phyloP scores from a whole-genome alignment of 2,329 filamentous ascomycete species.

The Dothidotthia symphoricarpi region DNA sequence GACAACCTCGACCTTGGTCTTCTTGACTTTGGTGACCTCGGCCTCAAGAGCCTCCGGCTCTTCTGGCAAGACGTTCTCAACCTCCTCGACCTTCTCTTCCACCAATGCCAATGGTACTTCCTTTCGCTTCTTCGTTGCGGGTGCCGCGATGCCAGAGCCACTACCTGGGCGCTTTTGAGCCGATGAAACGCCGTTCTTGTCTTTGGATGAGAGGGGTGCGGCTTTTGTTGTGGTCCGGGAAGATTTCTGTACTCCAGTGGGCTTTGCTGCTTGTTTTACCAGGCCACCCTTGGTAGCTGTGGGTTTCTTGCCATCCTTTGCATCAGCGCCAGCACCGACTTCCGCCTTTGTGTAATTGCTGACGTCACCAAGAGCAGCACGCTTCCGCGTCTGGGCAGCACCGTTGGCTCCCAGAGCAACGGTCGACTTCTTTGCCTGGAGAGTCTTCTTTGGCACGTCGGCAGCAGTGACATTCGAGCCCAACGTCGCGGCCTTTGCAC shows the following conservation, averaged over 20 bases:
- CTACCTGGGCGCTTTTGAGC: slow-evolving; percentile 72
- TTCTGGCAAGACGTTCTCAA: slow-evolving; percentile 57
- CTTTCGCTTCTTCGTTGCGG: slow-evolving; percentile 67
- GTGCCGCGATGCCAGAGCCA: slow-evolving; percentile 66
- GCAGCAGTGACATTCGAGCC: slow-evolving; percentile 53
- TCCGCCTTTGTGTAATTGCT: slow-evolving; percentile 90
- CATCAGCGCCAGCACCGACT: slow-evolving; percentile 28
- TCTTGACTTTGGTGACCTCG: slow-evolving; percentile 25
- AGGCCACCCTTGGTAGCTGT: slow-evolving; percentile 59
- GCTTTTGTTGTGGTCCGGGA: slow-evolving; percentile 60
- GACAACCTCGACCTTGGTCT: slow-evolving; percentile 24
- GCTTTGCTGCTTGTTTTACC: slow-evolving; percentile 74
- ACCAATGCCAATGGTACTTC: slow-evolving; percentile 41
- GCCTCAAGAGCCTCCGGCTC: slow-evolving; percentile 55
- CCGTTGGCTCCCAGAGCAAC: slow-evolving; percentile 39
- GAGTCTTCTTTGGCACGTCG: slow-evolving; percentile 56
- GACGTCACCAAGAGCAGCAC: slow-evolving; percentile 85
- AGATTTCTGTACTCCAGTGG: slow-evolving; percentile 77
- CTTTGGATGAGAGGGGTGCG: slow-evolving; percentile 64
- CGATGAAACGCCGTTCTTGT: slow-evolving; percentile 61
- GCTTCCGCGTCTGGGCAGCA: slow-evolving; percentile 60
- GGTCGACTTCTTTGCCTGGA: slow-evolving; percentile 47
- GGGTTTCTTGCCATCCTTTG: slow-evolving; percentile 67
- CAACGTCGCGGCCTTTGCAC: slow-evolving; percentile 82
- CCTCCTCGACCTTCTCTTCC: slow-evolving; percentile 53